Conservation (phyloP, 2,329 filamentous ascomycete species). For the Cordyceps militaris region DNA sequence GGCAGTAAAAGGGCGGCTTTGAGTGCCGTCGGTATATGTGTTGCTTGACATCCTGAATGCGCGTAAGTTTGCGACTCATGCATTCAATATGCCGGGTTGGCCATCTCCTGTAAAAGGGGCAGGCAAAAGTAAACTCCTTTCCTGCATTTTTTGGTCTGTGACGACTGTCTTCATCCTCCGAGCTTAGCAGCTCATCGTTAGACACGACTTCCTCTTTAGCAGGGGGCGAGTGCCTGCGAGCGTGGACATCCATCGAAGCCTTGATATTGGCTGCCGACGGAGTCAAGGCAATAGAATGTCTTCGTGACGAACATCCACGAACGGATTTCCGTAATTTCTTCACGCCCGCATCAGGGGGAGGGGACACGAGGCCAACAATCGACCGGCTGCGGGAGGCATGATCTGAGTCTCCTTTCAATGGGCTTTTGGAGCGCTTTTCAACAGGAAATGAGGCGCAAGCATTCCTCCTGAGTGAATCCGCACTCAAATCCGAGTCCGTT, state of each 20-base stretch:
- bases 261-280: not conserved
- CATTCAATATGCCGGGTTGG: conserved; percentile 15
- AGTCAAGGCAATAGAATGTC: not conserved
- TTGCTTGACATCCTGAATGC: conserved; percentile 19
- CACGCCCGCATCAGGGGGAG: not conserved
- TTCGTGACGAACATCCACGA: not conserved
- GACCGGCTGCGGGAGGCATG: conserved; percentile 1
- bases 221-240: not conserved
- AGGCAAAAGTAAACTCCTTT: conserved; percentile 14
- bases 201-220: not conserved
- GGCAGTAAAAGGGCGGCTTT: conserved; percentile 12
- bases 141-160: not conserved
- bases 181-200: not conserved
- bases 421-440: not conserved
- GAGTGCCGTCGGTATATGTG: conserved; percentile 16
- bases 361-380: not conserved
- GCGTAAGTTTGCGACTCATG: conserved; percentile 14
- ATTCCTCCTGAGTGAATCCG: not conserved
- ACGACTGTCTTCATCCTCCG: conserved; percentile 10
- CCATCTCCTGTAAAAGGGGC: conserved; percentile 15
- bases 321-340: not conserved
- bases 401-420: not conserved
- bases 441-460: not conserved
- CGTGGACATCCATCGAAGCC: not conserved
- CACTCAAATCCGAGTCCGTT: not conserved